Base-by-base conservation (phyloP, 352 stramenopile genomes). In the Phytophthora citricola region DNA sequence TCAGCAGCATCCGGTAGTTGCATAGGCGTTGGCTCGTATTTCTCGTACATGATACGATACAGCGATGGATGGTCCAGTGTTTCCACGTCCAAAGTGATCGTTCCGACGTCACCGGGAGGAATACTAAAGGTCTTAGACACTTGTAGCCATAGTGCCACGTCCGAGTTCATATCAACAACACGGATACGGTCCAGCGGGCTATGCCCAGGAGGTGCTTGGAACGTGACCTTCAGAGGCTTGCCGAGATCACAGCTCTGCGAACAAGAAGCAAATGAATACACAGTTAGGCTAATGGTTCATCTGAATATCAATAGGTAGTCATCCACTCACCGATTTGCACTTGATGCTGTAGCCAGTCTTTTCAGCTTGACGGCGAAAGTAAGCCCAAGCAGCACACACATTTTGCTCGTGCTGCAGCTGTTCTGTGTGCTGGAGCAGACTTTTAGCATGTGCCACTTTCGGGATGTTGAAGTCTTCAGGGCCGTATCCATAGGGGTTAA, bases 31-130 rank as follows among this genome's bases (percentile, higher is more conserved):
- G 86, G 85, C 67, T 93, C 83, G 44, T 96, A 94, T 63, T 94
- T 94, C 36, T 96, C 88, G 59, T 94, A 94, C 47, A 94, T 90
- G 41, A 96, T 87, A 54, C 85, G 85, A 76, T 94, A 96, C 22
- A 94, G 58, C 22, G 86, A 94, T 9, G 87, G 83, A 11, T 73
- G 79, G 39, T 94, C 80, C 7, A 96, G 77, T 4, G 87, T 92
- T 70, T 96, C 88, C 4, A 83, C 74, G 54, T 96, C 88, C 15
- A 96, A 72, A 1, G 84, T 94, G 63, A 96, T 93, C 15, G 84
- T 86, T 2, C 88, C 88, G 39, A 94, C 79, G 36, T 88, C 67
- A 3, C 86, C 87, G 56, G 88, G 86, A 40, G 85, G 88, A 17
- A 94, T 92, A 48, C 63, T 81, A 53, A 96, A 94, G 12, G 70